Evolutionary conservation across 306 rosid species (phyloP).

Genomic region (Vigna reflexopilosa): DNA sequence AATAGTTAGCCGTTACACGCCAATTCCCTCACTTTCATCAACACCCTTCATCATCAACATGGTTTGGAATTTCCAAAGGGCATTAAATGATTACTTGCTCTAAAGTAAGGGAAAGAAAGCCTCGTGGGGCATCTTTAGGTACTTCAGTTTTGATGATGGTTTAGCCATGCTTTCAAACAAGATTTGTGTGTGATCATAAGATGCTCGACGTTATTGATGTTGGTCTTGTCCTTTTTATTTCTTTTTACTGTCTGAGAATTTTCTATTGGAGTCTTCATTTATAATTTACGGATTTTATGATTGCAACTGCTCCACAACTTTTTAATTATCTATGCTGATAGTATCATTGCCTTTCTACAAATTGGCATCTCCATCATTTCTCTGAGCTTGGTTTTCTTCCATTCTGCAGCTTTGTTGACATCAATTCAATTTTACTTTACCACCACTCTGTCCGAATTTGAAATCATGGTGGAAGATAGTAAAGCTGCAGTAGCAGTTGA

Average conservation of each 20-base stretch:
- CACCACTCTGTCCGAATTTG: constrained; percentile 20
- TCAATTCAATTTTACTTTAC: constrained; percentile 44
- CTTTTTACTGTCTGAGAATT: constrained; percentile 33
- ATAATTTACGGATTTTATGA: constrained; percentile 59
- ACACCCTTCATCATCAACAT: constrained; percentile 41
- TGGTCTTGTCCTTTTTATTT: constrained; percentile 39
- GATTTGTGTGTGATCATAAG: constrained; percentile 65
- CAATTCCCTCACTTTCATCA: constrained; percentile 50
- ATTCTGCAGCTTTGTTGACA: constrained; percentile 45
- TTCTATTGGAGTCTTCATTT: constrained; percentile 51
- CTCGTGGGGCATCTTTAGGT: constrained; percentile 63
- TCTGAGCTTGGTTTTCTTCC: constrained; percentile 55
- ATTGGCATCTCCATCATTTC: constrained; percentile 47
- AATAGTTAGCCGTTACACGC: constrained; percentile 46
- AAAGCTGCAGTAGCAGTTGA: constrained; percentile 40
- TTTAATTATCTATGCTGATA: constrained; percentile 45
- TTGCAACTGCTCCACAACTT: constrained; percentile 69
- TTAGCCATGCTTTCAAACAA: constrained; percentile 56
- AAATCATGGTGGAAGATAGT: constrained; percentile 77
- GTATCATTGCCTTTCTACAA: constrained; percentile 41
- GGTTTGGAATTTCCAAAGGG: constrained; percentile 48
- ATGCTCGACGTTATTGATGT: constrained; percentile 73
- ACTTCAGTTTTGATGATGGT: constrained; percentile 57
- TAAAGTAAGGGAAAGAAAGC: constrained; percentile 42
- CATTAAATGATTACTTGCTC: constrained; percentile 59